phyloP scores from a whole-genome alignment of 2,329 filamentous ascomycete species.

The Teratosphaeria viscida region DNA sequence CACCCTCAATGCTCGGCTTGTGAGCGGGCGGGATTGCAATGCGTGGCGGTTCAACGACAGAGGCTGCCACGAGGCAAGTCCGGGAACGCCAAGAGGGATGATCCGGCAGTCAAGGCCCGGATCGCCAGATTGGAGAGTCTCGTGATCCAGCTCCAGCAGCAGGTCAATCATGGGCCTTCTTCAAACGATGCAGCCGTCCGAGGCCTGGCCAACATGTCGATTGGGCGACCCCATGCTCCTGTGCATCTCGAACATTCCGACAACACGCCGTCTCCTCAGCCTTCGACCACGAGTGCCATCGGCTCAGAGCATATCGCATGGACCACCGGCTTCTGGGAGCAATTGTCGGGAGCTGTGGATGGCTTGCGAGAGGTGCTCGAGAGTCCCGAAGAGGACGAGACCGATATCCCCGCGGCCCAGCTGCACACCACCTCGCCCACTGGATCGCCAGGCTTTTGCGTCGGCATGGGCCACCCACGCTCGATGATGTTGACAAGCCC shows the following conservation, averaged over 20 bases:
- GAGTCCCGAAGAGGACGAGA: background rate
- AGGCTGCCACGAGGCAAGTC: background rate
- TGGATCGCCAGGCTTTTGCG: background rate
- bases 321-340: background rate
- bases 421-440: background rate
- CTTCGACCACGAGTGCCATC: background rate
- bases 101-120: conserved; percentile 1
- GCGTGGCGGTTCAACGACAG: conserved; percentile 1
- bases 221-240: background rate
- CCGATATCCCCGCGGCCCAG: background rate
- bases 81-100: background rate
- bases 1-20: conserved; percentile 6
- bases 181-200: background rate
- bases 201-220: background rate
- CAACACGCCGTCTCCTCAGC: background rate
- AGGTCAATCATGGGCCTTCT: background rate
- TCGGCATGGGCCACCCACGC: background rate
- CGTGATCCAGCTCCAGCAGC: background rate
- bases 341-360: background rate
- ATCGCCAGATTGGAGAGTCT: background rate
- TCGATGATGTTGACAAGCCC: background rate
- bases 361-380: background rate
- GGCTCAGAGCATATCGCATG: background rate
- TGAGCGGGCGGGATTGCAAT: background rate
- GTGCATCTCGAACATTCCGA: background rate